Evolutionary conservation across 23 red algal species (phyloP).

Genomic region (Pyropia haitanensis): DNA sequence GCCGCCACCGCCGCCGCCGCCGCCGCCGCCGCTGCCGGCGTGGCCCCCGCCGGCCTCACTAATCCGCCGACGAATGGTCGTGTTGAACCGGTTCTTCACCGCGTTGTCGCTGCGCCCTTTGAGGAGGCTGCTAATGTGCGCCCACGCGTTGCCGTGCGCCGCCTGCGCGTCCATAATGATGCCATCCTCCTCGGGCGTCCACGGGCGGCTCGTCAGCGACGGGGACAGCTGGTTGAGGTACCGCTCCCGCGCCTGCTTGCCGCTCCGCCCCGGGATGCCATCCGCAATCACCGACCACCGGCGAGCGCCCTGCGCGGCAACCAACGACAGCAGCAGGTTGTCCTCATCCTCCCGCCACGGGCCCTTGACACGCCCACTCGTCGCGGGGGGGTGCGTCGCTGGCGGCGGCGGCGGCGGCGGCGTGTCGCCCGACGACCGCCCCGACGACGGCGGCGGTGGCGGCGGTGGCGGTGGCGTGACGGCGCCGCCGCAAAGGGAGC

Average conservation of each 20-base stretch:
- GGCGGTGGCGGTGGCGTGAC: no score
- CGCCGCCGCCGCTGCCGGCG: no score
- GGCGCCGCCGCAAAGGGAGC: no score
- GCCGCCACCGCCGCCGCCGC: no score
- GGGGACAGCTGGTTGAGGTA: slow-evolving; percentile 83
- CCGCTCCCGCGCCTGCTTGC: slow-evolving; percentile 87
- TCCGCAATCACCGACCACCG: slow-evolving; percentile 56
- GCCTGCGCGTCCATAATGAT: slow-evolving; percentile 61
- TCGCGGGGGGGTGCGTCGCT: no score
- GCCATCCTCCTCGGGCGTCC: slow-evolving; percentile 77
- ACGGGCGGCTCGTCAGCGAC: slow-evolving; percentile 44
- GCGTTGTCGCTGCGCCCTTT: slow-evolving; percentile 76
- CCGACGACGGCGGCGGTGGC: no score
- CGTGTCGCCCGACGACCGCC: no score
- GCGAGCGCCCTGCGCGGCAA: slow-evolving; percentile 25
- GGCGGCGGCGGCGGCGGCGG: no score
- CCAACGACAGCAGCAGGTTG: slow-evolving; percentile 38
- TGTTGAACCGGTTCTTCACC: slow-evolving; percentile 90
- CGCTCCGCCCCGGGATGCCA: slow-evolving; percentile 71
- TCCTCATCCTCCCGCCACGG: slow-evolving; percentile 79
- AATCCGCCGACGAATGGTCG: slow-evolving; percentile 54
- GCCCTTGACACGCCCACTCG: slow-evolving; percentile 34
- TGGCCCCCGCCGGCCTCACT: neutral
- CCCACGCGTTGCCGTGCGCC: slow-evolving; percentile 72
- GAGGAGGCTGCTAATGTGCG: slow-evolving; percentile 50